A percentile compares a stretch with the other conserved stretches of the same genome.
These are phyloP conservation scores for Stenogyne calaminthoides DNA, from an alignment of 305 asterid genomes.

Conservation along the genomic window DNA sequence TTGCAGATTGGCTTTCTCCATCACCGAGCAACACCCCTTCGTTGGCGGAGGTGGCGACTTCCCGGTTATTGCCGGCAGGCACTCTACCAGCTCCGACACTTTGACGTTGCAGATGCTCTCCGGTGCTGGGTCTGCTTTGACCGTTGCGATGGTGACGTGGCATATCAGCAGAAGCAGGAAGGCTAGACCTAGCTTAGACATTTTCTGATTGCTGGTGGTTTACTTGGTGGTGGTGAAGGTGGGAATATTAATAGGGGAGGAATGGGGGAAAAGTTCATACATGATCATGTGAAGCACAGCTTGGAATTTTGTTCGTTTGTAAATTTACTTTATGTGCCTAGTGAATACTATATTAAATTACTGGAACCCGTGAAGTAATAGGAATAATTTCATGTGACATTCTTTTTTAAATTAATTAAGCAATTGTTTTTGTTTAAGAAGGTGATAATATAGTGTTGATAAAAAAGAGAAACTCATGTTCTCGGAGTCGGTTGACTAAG, in stretches of 20 bases:
- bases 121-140: constrained; percentile 18
- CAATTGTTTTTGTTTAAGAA: no score
- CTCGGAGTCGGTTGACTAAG: no score
- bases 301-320: constrained; percentile 22
- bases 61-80: constrained; percentile 57
- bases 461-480: no score
- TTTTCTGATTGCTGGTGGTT: not conserved
- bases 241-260: constrained; percentile 15
- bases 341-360: constrained; percentile 1
- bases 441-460: no score
- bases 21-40: constrained; percentile 41
- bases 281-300: constrained; percentile 8
- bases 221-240: not conserved
- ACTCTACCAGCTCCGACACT: constrained; percentile 39
- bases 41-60: constrained; percentile 44
- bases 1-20: constrained; percentile 40
- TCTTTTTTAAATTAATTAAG: not conserved
- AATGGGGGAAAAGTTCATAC: no score
- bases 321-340: not conserved
- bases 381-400: constrained; percentile 32
- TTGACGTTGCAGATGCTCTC: constrained; percentile 43
- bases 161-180: constrained; percentile 10
- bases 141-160: constrained; percentile 4
- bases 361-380: constrained; percentile 31
- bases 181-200: constrained; percentile 15